Percentiles rank a stretch among this genome's conserved stretches.
Evolutionary conservation across 768 basidiomycete species (phyloP).

Genomic region (Lactarius quietus): DNA sequence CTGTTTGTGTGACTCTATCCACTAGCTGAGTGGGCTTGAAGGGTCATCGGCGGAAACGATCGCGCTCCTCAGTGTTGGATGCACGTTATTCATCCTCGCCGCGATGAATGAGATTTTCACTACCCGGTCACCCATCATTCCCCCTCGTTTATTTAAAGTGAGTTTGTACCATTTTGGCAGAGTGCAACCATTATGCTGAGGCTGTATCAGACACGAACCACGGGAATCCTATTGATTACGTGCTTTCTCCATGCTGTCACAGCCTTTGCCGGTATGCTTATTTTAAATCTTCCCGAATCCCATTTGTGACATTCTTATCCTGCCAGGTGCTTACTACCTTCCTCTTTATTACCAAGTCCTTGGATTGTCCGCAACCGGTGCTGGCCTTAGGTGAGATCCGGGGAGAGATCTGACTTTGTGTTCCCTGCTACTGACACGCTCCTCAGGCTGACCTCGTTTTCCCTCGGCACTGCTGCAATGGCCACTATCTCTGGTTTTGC

Average conservation of each 20-base stretch:
- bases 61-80: constrained; percentile 54
- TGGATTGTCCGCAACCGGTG: constrained; percentile 66
- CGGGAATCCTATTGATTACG: constrained; percentile 52
- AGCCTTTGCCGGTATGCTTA: constrained; percentile 50
- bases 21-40: constrained; percentile 28
- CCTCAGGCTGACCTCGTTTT: constrained; percentile 68
- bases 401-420: neutral
- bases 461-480: constrained; percentile 52
- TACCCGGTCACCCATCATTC: constrained; percentile 65
- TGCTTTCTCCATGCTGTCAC: constrained; percentile 62
- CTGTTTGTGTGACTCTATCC: neutral
- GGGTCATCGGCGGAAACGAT: constrained; percentile 62
- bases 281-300: neutral
- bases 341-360: constrained; percentile 78
- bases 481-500: constrained; percentile 56
- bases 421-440: neutral
- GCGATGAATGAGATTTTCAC: constrained; percentile 60
- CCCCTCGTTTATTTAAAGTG: constrained; percentile 71
- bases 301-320: neutral
- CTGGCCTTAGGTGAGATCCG: constrained; percentile 54
- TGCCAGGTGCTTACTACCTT: constrained; percentile 56
- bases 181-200: neutral
- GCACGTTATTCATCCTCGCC: constrained; percentile 47
- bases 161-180: constrained; percentile 7
- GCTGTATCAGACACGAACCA: constrained; percentile 59